Evolutionary conservation across 176 grass and related monocot genomes (phyloP), one percentile per base, ranked within the genome.

Genomic region (Oryza rufipogon): DNA sequence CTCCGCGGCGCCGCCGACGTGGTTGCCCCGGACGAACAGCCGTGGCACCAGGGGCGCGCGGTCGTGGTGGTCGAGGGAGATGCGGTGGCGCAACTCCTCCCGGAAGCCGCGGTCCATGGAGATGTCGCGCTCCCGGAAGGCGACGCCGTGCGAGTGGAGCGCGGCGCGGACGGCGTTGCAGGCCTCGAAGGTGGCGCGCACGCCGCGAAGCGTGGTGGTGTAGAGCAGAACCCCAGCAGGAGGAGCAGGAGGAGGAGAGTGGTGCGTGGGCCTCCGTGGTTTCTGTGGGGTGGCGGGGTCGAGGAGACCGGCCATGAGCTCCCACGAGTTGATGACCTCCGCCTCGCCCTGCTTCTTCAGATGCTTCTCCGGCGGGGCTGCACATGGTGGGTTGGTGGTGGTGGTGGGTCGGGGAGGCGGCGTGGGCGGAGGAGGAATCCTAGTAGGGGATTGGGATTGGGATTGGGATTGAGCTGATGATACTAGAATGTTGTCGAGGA

Each of bases 301-400:
- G 52, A 87, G 63, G 34, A 94, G 92, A 76, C 92, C 92, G 4
- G 89, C 92, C 92, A 92, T 94, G 48, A 92, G 87, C 73, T 94
- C 90, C 92, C 90, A 94, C 2, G 90, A 90, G 82, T 94, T 94
- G 84, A 94, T 92, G 73, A 94, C 85, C 84, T 94, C 92, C 1
- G 58, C 87, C 84, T 94, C 34, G 34, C 4, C 92, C 1, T 47
- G 28, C 25, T 66, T 3, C 25, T 66, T 3, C 36, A 38, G 36
- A 38, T 38, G 36, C 36, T 38, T 38, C 2, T 49, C 47, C 47
- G 26, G 0, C 20, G 70, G 42, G 2, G 89, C 9, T 71, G 87
- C 0, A 71, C 79, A 0, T 61, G 85, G 0, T 73, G 87, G 0
- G 80, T 8, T 41, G 39, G 80, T 0, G 78, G 60, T 1, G 77